These are phyloP conservation scores for Leccinum disarticulatum DNA, from an alignment of 768 basidiomycete species.

Conservation along the genomic window DNA sequence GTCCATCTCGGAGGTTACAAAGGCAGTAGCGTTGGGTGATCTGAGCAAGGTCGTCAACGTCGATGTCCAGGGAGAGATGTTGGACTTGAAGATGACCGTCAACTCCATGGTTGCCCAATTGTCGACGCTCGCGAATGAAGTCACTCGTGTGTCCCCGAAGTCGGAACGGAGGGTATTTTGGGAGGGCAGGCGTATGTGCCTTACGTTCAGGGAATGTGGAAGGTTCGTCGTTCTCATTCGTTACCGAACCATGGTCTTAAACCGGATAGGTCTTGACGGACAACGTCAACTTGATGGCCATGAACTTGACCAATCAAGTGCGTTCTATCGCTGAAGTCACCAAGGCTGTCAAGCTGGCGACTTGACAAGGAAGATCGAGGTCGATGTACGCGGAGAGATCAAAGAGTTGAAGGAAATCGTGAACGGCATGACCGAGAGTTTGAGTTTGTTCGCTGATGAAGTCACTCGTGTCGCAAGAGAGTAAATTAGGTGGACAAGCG, in stretches of 20 bases:
- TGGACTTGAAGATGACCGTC: conserved; percentile 78
- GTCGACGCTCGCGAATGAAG: conserved; percentile 73
- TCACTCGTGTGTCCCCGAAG: conserved; percentile 89
- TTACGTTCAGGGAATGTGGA: conserved; percentile 95
- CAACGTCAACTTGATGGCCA: conserved; percentile 87
- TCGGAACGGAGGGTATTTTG: conserved; percentile 89
- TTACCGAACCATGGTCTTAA: background rate
- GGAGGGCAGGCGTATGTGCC: conserved; percentile 91
- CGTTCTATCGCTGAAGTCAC: conserved; percentile 90
- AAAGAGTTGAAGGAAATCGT: conserved; percentile 88
- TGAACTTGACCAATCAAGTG: conserved; percentile 89
- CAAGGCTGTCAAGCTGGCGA: conserved; percentile 91
- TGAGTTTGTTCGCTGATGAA: conserved; percentile 85
- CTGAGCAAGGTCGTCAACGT: conserved; percentile 83
- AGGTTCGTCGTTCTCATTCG: conserved; percentile 43
- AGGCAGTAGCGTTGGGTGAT: conserved; percentile 80
- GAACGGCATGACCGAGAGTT: conserved; percentile 90
- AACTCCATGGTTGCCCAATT: conserved; percentile 78
- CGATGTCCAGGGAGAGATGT: conserved; percentile 93
- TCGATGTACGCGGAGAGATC: conserved; percentile 92
- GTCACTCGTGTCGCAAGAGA: conserved; percentile 87
- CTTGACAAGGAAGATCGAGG: conserved; percentile 89
- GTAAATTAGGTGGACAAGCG: conserved; percentile 91
- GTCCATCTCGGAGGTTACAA: conserved; percentile 85
- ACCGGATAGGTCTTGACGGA: conserved; percentile 54